Evolutionary conservation across 176 grass and related monocot genomes (phyloP).

Genomic region (Chloris gayana): DNA sequence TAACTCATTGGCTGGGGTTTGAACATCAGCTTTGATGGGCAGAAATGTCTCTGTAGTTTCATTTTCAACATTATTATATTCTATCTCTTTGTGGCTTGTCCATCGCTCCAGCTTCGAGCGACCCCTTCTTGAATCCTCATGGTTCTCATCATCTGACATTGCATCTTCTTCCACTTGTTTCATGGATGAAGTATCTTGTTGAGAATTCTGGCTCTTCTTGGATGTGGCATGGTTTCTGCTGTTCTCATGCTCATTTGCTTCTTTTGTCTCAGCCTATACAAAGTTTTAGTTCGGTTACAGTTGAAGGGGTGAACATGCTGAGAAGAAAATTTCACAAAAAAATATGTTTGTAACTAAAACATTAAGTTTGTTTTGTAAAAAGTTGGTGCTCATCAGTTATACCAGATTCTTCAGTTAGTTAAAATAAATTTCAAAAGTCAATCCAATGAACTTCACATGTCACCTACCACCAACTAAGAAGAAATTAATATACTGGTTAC

Average conservation of each 20-base stretch:
- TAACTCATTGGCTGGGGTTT: conserved; percentile 42
- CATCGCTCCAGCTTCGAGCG: conserved; percentile 97
- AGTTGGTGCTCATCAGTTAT: not conserved
- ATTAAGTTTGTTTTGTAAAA: conserved; percentile 14
- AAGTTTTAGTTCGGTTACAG: conserved; percentile 29
- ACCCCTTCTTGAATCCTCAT: conserved; percentile 76
- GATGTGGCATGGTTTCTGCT: conserved; percentile 46
- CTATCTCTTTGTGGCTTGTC: conserved; percentile 94
- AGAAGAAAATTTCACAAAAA: conserved; percentile 14
- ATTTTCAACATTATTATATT: conserved; percentile 60
- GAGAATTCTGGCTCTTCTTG: conserved; percentile 52
- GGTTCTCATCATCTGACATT: conserved; percentile 75
- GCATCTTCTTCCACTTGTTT: conserved; percentile 70
- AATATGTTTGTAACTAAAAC: not conserved
- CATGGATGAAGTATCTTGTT: conserved; percentile 44
- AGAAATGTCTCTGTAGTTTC: conserved; percentile 38
- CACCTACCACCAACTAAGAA: not conserved
- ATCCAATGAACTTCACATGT: not conserved
- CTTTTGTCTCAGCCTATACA: conserved; percentile 56
- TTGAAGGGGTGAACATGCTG: conserved; percentile 23
- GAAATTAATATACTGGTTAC: not conserved
- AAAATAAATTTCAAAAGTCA: conserved; percentile 24
- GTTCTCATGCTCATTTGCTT: conserved; percentile 57
- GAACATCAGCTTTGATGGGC: conserved; percentile 49
- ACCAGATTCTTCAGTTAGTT: conserved; percentile 20